A percentile compares a stretch with the other conserved stretches of the same genome.
Conservation (phyloP, 208 protist species). For the Zelonia costaricensis region DNA sequence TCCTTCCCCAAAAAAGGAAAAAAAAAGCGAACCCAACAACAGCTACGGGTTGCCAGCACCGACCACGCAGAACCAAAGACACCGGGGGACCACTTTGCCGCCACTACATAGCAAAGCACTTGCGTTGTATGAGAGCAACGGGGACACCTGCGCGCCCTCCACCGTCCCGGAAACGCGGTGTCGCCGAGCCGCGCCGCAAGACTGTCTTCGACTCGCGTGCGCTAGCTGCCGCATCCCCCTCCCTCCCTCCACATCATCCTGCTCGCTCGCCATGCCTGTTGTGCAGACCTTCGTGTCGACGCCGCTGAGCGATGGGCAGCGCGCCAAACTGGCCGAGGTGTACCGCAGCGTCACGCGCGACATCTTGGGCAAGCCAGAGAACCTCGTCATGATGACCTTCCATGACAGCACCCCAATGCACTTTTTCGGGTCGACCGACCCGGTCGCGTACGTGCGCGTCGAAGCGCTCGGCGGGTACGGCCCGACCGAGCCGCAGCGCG, state of each 20-base stretch:
- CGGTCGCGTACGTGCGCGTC: constrained; percentile 26
- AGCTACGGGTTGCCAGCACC: not conserved
- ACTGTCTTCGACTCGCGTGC: too few species aligned
- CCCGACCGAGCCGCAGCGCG: constrained; percentile 1
- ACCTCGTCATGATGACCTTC: constrained; percentile 39
- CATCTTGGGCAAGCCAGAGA: constrained; percentile 23
- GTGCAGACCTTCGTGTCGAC: constrained; percentile 26
- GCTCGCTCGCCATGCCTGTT: constrained; percentile 22
- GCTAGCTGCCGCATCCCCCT: not conserved
- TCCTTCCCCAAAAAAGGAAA: not conserved
- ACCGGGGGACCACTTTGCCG: too few species aligned
- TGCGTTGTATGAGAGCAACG: too few species aligned
- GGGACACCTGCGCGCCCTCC: too few species aligned
- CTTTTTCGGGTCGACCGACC: constrained; percentile 23
- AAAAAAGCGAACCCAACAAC: not conserved
- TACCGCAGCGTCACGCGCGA: constrained; percentile 18
- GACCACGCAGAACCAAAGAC: not conserved
- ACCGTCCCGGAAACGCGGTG: too few species aligned
- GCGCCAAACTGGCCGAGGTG: constrained; percentile 16
- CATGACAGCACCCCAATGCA: constrained; percentile 23
- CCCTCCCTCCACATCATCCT: not conserved
- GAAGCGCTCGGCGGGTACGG: constrained; percentile 18
- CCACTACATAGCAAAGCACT: too few species aligned
- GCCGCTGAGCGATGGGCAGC: constrained; percentile 18
- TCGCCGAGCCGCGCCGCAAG: too few species aligned